A percentile compares a stretch with the other conserved stretches of the same genome.
These are phyloP conservation scores for Aspergillus conjunctus DNA, from an alignment of 495 filamentous ascomycete species.

Conservation along the genomic window DNA sequence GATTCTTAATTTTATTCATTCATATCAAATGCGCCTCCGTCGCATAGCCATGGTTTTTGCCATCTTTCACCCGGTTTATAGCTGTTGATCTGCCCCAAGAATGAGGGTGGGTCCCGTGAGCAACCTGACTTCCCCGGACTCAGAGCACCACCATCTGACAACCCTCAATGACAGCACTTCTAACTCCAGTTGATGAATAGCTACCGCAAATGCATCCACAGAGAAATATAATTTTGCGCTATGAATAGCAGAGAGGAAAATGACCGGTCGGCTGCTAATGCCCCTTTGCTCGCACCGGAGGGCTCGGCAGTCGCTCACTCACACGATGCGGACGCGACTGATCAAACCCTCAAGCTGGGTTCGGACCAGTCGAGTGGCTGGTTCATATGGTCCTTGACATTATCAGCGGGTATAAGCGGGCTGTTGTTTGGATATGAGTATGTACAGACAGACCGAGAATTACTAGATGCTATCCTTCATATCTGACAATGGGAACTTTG, in stretches of 20 bases:
- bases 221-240: slow-evolving; percentile 12
- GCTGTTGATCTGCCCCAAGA: not conserved
- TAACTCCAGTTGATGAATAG: not conserved
- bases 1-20: no score
- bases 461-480: not conserved
- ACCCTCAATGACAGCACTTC: not conserved
- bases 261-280: slow-evolving; percentile 29
- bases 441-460: slow-evolving; percentile 8
- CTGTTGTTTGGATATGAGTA: slow-evolving; percentile 86
- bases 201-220: slow-evolving; percentile 15
- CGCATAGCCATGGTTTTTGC: no score
- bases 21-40: no score
- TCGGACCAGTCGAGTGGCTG: slow-evolving; percentile 31
- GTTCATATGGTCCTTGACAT: slow-evolving; percentile 74
- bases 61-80: not conserved
- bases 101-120: slow-evolving; percentile 20
- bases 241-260: slow-evolving; percentile 34
- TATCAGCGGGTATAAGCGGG: slow-evolving; percentile 81
- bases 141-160: not conserved
- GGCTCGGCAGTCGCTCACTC: slow-evolving; percentile 13
- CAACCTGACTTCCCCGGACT: slow-evolving; percentile 5
- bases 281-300: slow-evolving; percentile 36
- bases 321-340: slow-evolving; percentile 20
- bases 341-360: slow-evolving; percentile 14
- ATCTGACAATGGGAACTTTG: slow-evolving; percentile 23